Base-by-base conservation (phyloP, 2,329 filamentous ascomycete genomes). In the Talaromyces sp. region DNA sequence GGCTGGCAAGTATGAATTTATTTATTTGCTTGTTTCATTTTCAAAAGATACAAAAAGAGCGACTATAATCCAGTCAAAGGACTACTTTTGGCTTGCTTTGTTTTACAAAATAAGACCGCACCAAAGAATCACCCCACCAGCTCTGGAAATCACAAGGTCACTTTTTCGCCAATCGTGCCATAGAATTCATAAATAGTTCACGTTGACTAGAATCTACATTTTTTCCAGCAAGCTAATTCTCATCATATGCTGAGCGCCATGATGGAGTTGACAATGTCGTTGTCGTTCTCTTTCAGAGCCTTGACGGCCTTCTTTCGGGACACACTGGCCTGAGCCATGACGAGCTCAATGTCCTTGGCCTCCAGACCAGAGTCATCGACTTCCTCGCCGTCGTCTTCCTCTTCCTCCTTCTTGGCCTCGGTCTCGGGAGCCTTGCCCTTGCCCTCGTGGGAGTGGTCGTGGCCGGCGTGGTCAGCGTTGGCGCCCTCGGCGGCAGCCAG, bases 201-300 rank as follows among this genome's bases (percentile, higher is more conserved):
- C 50, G 50, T 31, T 53, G 50, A 31, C 50, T 53, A 53, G 16
- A 53, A 53, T 53, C 27, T 30, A 31, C 27, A 53, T 53, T 31
- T 53, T 53, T 27, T 16, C 44, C 18, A 53, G 54, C 27, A 61
- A 34, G 28, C 50, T 59, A 50, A 59, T 83, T 59, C 44, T 18
- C 44, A 47, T 77, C 69, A 93, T 85, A 92, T 88, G 84, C 90
- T 92, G 78, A 99, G 83, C 70, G 94, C 93, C 95, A 99, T 99
- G 83, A 99, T 99, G 72, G 95, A 97, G 86, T 99, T 99, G 85
- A 99, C 95, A 83, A 99, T 99, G 78, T 99, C 95, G 75, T 98
- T 97, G 83, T 98, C 94, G 78, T 99, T 99, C 85, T 98, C 95
- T 85, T 79, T 79, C 55, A 99, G 86, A 61, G 96, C 95, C 84